A percentile compares a stretch with the other conserved stretches of the same genome.
These are phyloP conservation scores for Apiotrichum veenhuisii DNA, from an alignment of 1,284 basidiomycete species.

Conservation along the genomic window DNA sequence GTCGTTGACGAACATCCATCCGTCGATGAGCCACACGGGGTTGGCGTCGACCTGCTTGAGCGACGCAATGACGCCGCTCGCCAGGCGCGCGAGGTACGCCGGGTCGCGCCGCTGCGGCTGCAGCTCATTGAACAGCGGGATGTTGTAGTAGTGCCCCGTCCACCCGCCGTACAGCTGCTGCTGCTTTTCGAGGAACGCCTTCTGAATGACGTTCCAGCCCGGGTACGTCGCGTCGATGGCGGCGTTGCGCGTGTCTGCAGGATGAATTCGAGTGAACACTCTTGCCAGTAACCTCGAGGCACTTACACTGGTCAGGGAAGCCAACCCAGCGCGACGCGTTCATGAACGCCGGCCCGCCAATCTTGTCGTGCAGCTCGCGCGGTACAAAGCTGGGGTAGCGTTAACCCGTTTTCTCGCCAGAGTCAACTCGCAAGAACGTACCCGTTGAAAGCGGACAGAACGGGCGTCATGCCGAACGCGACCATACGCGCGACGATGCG, in stretches of 20 bases:
- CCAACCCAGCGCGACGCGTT: conserved; percentile 5
- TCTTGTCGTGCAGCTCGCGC: conserved; percentile 37
- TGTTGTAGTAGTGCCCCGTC: conserved; percentile 52
- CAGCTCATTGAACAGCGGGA: conserved; percentile 56
- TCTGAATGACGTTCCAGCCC: conserved; percentile 50
- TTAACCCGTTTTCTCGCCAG: too few species aligned
- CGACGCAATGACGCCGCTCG: conserved; percentile 47
- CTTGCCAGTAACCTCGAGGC: conserved; percentile 15
- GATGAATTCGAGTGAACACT: not conserved
- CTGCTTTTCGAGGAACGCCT: conserved; percentile 52
- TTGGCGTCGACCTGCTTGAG: conserved; percentile 50
- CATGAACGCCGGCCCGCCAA: conserved; percentile 51
- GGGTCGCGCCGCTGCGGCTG: conserved; percentile 48
- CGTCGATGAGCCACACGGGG: conserved; percentile 54
- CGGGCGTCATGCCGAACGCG: conserved; percentile 54
- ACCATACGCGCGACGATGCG: conserved; percentile 51
- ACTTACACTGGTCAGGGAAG: conserved; percentile 7
- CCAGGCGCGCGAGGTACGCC: conserved; percentile 48
- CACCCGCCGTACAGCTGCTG: conserved; percentile 48
- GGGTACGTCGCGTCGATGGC: conserved; percentile 53
- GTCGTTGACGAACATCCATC: conserved; percentile 50
- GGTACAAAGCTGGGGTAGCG: conserved; percentile 55
- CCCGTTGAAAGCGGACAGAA: too few species aligned
- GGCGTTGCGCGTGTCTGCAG: conserved; percentile 45
- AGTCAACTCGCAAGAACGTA: too few species aligned